Percentiles rank a stretch among this genome's conserved stretches.
These are phyloP conservation scores for Fusarium tuaranense DNA, from an alignment of 2,329 filamentous ascomycete species.

Conservation along the genomic window DNA sequence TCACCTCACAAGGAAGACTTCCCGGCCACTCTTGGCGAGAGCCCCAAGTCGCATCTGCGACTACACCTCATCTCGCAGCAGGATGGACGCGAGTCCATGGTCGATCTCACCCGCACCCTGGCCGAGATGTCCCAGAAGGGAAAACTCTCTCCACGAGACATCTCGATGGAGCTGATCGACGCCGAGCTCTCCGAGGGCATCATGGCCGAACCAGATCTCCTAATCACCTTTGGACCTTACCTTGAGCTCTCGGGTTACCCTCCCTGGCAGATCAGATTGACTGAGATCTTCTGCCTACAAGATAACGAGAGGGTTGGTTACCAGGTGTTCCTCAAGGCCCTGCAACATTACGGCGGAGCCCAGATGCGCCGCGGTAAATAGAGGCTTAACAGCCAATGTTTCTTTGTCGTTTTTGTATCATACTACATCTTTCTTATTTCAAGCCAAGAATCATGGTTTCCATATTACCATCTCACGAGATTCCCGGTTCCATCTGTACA, in stretches of 20 bases:
- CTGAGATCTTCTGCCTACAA: conserved; percentile 87
- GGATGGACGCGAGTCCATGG: conserved; percentile 92
- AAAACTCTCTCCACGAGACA: conserved; percentile 84
- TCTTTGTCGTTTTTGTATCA: conserved; percentile 8
- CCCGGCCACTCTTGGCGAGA: conserved; percentile 45
- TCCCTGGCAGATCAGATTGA: conserved; percentile 94
- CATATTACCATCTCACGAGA: conserved; percentile 62
- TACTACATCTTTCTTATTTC: neutral
- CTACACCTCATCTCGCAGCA: conserved; percentile 87
- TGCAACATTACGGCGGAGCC: conserved; percentile 87
- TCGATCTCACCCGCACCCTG: conserved; percentile 94
- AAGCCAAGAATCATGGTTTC: conserved; percentile 39
- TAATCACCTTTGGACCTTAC: conserved; percentile 87
- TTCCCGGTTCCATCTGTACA: conserved; percentile 75
- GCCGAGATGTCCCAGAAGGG: conserved; percentile 93
- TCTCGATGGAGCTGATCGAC: conserved; percentile 87
- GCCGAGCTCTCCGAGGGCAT: conserved; percentile 84
- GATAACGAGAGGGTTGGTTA: conserved; percentile 90
- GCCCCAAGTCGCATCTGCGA: conserved; percentile 58
- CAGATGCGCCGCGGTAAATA: conserved; percentile 87
- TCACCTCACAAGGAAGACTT: conserved; percentile 56
- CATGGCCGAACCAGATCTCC: conserved; percentile 89
- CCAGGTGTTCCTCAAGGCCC: conserved; percentile 87
- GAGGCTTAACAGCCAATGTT: conserved; percentile 8
- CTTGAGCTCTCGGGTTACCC: conserved; percentile 92